phyloP scores from a whole-genome alignment of 2,329 filamentous ascomycete genomes.

The Pleoardoris graminearum region DNA sequence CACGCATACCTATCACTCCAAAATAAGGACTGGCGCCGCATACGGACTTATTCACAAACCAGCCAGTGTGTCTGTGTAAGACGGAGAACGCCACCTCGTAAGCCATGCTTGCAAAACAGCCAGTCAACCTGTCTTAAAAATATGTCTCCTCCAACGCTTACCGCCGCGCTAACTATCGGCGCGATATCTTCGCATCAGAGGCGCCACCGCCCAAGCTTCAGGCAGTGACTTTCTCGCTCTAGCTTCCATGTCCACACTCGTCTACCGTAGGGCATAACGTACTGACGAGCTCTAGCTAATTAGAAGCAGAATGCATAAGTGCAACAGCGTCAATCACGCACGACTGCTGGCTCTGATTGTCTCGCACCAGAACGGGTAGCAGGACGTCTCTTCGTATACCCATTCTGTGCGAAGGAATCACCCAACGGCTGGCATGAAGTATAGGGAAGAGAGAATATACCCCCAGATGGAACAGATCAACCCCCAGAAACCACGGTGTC shows the following conservation, averaged over 20 bases:
- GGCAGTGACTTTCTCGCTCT: constrained; percentile 35
- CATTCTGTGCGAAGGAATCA: background rate
- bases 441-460: background rate
- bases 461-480: constrained; percentile 5
- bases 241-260: constrained; percentile 51
- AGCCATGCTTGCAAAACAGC: background rate
- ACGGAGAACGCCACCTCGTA: background rate
- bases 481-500: constrained; percentile 9
- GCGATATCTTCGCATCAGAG: constrained; percentile 29
- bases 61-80: too few relatives aligned
- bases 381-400: background rate
- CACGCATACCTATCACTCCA: too few relatives aligned
- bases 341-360: background rate
- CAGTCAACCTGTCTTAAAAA: background rate
- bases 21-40: too few relatives aligned
- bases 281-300: constrained; percentile 49
- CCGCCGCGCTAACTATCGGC: constrained; percentile 30
- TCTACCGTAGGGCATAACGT: constrained; percentile 41
- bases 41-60: too few relatives aligned
- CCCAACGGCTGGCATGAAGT: background rate
- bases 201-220: constrained; percentile 32
- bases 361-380: background rate
- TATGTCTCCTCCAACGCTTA: constrained; percentile 35
- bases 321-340: constrained; percentile 3
- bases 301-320: constrained; percentile 35